Percentiles rank a stretch among this genome's conserved stretches.
Evolutionary conservation across 2,329 filamentous ascomycete genomes (phyloP).

Genomic region (Stachybotrys echinatus): DNA sequence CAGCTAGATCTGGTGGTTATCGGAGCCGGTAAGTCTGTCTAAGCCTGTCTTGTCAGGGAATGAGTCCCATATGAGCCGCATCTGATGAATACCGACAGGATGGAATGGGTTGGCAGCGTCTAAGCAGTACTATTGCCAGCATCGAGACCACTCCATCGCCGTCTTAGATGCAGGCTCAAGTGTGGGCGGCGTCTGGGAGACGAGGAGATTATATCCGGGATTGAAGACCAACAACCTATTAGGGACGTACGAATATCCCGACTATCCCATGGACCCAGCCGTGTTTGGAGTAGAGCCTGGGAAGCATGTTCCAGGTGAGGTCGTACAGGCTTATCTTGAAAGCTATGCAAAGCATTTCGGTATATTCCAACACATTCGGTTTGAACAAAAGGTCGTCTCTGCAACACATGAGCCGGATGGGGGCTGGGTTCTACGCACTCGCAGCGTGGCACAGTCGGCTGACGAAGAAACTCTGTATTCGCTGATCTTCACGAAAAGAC

Average conservation of each 20-base stretch:
- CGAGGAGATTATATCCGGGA: constrained; percentile 58
- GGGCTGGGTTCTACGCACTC: constrained; percentile 26
- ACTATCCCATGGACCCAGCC: constrained; percentile 60
- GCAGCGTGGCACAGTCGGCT: background rate
- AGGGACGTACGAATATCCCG: constrained; percentile 66
- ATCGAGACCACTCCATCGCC: constrained; percentile 46
- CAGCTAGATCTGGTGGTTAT: constrained; percentile 36
- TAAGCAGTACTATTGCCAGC: constrained; percentile 52
- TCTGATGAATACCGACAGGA: constrained; percentile 4
- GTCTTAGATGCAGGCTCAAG: constrained; percentile 51
- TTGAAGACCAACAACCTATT: constrained; percentile 68
- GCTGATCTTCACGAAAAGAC: constrained; percentile 31
- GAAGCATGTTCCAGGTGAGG: constrained; percentile 38
- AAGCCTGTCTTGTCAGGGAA: background rate
- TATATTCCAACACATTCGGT: constrained; percentile 29
- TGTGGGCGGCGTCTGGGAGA: constrained; percentile 64
- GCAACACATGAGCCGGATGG: constrained; percentile 32
- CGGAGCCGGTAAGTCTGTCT: constrained; percentile 39
- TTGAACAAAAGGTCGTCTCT: constrained; percentile 25
- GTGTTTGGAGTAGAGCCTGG: constrained; percentile 39
- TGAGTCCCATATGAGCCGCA: too few species aligned
- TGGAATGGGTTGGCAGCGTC: constrained; percentile 52
- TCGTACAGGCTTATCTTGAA: constrained; percentile 39
- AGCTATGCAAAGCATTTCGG: constrained; percentile 34
- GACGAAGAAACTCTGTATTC: constrained; percentile 1